A percentile compares a stretch with the other conserved stretches of the same genome.
These are phyloP conservation scores for Rutstroemia sydowiana DNA, from an alignment of 2,329 filamentous ascomycete genomes.

Conservation along the genomic window DNA sequence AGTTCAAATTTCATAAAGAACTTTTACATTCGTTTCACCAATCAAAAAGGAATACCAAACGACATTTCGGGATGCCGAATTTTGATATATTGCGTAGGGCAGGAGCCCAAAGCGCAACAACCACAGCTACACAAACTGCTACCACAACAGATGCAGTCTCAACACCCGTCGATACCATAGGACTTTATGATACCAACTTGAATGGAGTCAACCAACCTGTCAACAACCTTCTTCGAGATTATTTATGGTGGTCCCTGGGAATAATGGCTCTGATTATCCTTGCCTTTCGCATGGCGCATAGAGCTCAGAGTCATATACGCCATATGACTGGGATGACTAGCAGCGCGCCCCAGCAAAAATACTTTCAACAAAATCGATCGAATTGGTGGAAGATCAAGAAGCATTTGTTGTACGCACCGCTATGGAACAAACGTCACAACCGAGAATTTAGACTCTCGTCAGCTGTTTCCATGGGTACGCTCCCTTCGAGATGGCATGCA, in stretches of 20 bases:
- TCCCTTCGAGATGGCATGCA: constrained; percentile 57
- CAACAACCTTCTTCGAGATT: constrained; percentile 50
- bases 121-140: constrained; percentile 11
- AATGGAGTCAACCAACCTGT: constrained; percentile 53
- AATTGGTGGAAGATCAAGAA: constrained; percentile 55
- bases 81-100: constrained; percentile 5
- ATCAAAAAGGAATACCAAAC: neutral
- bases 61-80: neutral
- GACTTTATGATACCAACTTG: constrained; percentile 48
- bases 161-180: constrained; percentile 40
- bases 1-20: neutral
- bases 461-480: constrained; percentile 53
- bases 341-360: constrained; percentile 45
- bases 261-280: constrained; percentile 48
- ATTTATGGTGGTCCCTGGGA: constrained; percentile 55
- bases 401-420: constrained; percentile 54
- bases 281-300: constrained; percentile 44
- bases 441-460: constrained; percentile 56
- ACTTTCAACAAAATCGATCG: constrained; percentile 51
- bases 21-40: neutral
- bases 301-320: constrained; percentile 48
- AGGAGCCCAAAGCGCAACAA: constrained; percentile 2
- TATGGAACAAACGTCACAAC: constrained; percentile 60
- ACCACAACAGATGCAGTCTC: constrained; percentile 8
- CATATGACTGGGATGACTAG: constrained; percentile 52